Conservation (phyloP, 805 yeast genomes). For the Yamadazyma takamatsuzukensis region DNA sequence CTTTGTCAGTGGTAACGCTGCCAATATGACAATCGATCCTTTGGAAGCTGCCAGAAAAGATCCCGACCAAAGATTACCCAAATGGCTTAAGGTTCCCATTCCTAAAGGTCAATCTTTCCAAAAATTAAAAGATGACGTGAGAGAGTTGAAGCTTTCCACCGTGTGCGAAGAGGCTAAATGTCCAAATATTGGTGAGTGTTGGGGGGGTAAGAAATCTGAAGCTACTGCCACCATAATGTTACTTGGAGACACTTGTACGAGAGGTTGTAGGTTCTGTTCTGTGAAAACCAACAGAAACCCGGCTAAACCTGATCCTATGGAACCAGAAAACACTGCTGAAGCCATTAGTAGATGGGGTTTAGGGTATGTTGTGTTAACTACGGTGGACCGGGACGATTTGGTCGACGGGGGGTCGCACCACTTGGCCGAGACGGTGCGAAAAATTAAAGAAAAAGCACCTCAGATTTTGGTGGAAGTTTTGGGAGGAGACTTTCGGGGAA, state of each 20-base stretch:
- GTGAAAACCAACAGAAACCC: slow-evolving; percentile 92
- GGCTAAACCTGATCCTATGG: slow-evolving; percentile 86
- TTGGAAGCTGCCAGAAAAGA: slow-evolving; percentile 68
- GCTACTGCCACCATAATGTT: slow-evolving; percentile 98
- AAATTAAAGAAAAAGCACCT: slow-evolving; percentile 84
- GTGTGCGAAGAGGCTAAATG: slow-evolving; percentile 99
- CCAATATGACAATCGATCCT: slow-evolving; percentile 66
- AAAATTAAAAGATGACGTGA: slow-evolving; percentile 77
- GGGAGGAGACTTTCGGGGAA: slow-evolving; percentile 94
- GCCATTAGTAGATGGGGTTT: slow-evolving; percentile 97
- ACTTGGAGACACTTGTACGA: slow-evolving; percentile 96
- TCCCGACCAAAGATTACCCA: slow-evolving; percentile 72
- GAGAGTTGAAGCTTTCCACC: slow-evolving; percentile 85
- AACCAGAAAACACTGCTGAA: slow-evolving; percentile 96
- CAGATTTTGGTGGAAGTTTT: slow-evolving; percentile 89
- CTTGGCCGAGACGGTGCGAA: slow-evolving; percentile 79
- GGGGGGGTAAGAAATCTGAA: slow-evolving; percentile 95
- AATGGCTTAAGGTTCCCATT: slow-evolving; percentile 92
- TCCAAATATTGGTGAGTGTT: slow-evolving; percentile 99
- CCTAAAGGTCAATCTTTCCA: slow-evolving; percentile 91
- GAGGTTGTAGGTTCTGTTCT: slow-evolving; percentile 98
- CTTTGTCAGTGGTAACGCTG: slow-evolving; percentile 79
- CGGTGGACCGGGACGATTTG: slow-evolving; percentile 96
- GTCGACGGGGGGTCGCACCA: slow-evolving; percentile 92
- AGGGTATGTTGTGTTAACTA: slow-evolving; percentile 95